Evolutionary conservation across 176 grass and related monocot genomes (phyloP).

Genomic region (Hyparrhenia diplandra): DNA sequence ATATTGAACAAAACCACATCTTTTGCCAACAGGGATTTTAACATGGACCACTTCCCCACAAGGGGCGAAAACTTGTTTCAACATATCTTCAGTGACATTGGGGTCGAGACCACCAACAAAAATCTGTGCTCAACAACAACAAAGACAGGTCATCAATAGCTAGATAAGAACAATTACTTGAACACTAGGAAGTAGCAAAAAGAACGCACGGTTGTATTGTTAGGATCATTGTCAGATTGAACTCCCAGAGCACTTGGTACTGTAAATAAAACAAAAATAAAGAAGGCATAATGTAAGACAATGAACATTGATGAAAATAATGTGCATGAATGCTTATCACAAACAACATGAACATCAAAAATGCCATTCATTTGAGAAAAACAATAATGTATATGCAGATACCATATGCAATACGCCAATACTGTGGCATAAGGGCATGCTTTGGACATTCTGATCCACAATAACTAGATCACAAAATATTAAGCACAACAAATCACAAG

Average conservation of each 20-base stretch:
- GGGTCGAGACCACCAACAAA: slow-evolving; percentile 84
- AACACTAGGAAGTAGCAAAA: neutral
- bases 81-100: slow-evolving; percentile 60
- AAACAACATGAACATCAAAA: neutral
- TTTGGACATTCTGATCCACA: neutral
- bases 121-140: slow-evolving; percentile 48
- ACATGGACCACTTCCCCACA: slow-evolving; percentile 66
- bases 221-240: slow-evolving; percentile 78
- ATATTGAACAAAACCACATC: slow-evolving; percentile 86
- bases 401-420: slow-evolving; percentile 11
- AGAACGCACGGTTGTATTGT: slow-evolving; percentile 74
- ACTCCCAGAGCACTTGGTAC: slow-evolving; percentile 46
- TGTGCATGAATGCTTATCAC: slow-evolving; percentile 16
- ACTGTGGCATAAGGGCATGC: neutral
- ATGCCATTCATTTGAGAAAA: neutral
- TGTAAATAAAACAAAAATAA: slow-evolving; percentile 47
- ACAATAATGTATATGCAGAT: neutral
- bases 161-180: neutral
- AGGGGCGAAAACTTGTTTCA: slow-evolving; percentile 66
- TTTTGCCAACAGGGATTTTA: slow-evolving; percentile 80
- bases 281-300: slow-evolving; percentile 26
- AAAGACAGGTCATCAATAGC: neutral
- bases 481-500: slow-evolving; percentile 27
- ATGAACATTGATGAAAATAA: neutral
- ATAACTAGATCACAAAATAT: neutral